Base-by-base conservation (phyloP, 2,329 filamentous ascomycete genomes). In the Paecilomyces formosus region DNA sequence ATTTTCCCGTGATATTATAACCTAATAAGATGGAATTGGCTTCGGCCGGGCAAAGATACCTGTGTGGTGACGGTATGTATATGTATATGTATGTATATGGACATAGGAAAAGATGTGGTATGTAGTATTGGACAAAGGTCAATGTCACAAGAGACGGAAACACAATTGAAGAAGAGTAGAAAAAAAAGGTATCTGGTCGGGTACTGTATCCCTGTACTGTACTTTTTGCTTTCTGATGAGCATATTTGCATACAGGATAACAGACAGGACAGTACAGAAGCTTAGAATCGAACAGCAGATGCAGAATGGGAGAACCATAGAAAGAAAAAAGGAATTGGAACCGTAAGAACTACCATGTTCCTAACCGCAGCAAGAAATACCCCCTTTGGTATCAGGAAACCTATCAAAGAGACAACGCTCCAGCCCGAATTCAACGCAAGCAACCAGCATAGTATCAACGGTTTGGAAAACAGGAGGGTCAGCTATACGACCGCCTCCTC, bases 381-480 rank as follows among this genome's bases (percentile, higher is more conserved):
- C 50, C 50, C 50, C 50, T 52, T 52, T 52, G 50, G 50, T 52
- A 52, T 52, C 50, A 52, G 50, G 50, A 52, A 52, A 22, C 50
- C 50, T 8, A 52, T 52, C 50, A 52, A 24, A 52, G 50, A 24
- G 39, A 45, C 39, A 45, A 45, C 26, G 50, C 50, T 52, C 50
- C 50, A 52, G 50, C 21, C 21, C 21, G 22, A 52, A 52, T 26
- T 52, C 26, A 52, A 52, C 21, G 22, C 50, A 24, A 52, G 39
- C 39, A 52, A 52, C 26, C 21, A 52, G 50, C 30, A 31, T 15
- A 52, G 22, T 24, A 52, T n/a, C 50, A 52, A 52, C 50, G 50
- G 50, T 24, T 45, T 45, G 50, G 22, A 52, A 52, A 24, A 28
- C 4, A 52, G 50, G 50, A 26, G 39, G 39, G 39, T n/a, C n/a